Conservation (phyloP, 169 alveolate species). For the Plasmodium adleri region DNA sequence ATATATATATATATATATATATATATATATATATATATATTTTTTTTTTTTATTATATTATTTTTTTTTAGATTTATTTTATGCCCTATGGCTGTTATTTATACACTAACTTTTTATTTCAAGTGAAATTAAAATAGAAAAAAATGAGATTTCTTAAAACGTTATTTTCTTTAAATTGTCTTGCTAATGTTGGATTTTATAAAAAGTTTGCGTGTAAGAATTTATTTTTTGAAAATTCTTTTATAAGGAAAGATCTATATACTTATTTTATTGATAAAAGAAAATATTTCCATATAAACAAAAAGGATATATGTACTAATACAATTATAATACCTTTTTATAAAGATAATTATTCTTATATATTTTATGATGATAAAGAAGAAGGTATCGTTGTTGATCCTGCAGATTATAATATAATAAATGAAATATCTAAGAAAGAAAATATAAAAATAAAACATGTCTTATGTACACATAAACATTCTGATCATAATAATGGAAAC, state of each 20-base stretch:
- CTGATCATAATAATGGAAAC: slow-evolving; percentile 67
- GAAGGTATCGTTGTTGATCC: slow-evolving; percentile 71
- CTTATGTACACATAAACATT: slow-evolving; percentile 66
- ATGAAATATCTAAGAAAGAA: slow-evolving; percentile 37
- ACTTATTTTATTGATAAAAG: slow-evolving; percentile 1
- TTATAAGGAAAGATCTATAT: slow-evolving; percentile 5
- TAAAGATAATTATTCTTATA: slow-evolving; percentile 50
- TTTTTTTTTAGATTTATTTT: slow-evolving; percentile 1
- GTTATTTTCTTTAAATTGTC: slow-evolving; percentile 12
- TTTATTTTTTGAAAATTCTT: slow-evolving; percentile 46
- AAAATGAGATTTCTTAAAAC: slow-evolving; percentile 32
- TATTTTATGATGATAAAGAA: slow-evolving; percentile 52
- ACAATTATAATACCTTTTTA: slow-evolving; percentile 48
- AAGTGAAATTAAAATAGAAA: not conserved
- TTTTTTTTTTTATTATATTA: not conserved
- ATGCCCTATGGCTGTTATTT: not conserved
- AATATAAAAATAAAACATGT: slow-evolving; percentile 54
- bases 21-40: too few species aligned
- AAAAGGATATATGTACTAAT: slow-evolving; percentile 33
- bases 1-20: too few species aligned
- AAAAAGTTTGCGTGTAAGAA: slow-evolving; percentile 1
- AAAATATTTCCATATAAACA: slow-evolving; percentile 23
- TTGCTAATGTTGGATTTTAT: slow-evolving; percentile 6
- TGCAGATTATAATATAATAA: slow-evolving; percentile 31
- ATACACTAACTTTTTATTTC: not conserved